Percentiles rank a stretch among this genome's conserved stretches.
These are phyloP conservation scores for Camellia japonica DNA, from an alignment of 148 eudicot genomes.

Conservation along the genomic window DNA sequence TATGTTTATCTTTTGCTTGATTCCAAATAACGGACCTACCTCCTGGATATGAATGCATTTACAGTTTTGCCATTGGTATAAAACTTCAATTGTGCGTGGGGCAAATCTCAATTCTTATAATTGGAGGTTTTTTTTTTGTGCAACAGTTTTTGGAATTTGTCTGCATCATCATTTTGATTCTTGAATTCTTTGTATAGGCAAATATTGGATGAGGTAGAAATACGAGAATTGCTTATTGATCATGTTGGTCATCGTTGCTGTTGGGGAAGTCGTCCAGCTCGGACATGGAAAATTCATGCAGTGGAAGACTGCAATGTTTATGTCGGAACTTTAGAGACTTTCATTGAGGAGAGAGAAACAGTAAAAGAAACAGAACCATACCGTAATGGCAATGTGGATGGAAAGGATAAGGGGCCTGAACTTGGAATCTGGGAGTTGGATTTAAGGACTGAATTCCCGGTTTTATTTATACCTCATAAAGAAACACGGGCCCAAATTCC, in stretches of 20 bases:
- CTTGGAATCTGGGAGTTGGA: conserved; percentile 95
- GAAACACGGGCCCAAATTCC: conserved; percentile 70
- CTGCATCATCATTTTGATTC: conserved; percentile 1
- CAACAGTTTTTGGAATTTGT: background rate
- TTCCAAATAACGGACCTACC: background rate
- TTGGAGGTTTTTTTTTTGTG: background rate
- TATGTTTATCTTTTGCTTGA: background rate
- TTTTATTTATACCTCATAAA: conserved; percentile 66
- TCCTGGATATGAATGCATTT: background rate
- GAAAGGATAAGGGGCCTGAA: conserved; percentile 64
- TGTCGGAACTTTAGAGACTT: conserved; percentile 89
- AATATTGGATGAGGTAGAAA: conserved; percentile 85
- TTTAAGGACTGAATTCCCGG: conserved; percentile 82
- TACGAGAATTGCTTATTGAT: conserved; percentile 88
- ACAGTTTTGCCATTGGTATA: background rate
- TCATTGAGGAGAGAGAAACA: conserved; percentile 81
- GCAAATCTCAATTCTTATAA: background rate
- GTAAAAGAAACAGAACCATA: conserved; percentile 60
- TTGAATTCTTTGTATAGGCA: conserved; percentile 43
- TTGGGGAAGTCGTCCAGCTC: conserved; percentile 99
- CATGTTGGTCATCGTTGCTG: conserved; percentile 97
- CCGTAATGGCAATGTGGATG: conserved; percentile 55
- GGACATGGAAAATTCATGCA: conserved; percentile 78
- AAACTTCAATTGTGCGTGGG: background rate
- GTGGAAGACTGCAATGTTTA: conserved; percentile 98